Percentiles rank a stretch among this genome's conserved stretches.
These are phyloP conservation scores for Saccharum officinarum DNA, from an alignment of 176 grass and related monocot species.

Conservation along the genomic window DNA sequence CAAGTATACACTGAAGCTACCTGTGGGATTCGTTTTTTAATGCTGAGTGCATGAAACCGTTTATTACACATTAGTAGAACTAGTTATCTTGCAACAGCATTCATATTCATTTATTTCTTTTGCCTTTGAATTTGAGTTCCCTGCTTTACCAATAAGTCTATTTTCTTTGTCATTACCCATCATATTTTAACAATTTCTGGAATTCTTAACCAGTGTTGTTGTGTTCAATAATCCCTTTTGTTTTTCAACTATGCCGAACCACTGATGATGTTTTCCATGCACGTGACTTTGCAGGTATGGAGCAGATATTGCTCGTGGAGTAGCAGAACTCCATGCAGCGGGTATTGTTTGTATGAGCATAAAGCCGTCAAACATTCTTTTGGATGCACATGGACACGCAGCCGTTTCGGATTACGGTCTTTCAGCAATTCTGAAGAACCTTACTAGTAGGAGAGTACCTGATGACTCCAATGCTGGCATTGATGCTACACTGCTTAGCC, in stretches of 20 bases:
- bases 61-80: not conserved
- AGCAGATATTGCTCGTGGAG: conserved; percentile 97
- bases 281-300: conserved; percentile 72
- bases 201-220: not conserved
- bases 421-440: conserved; percentile 91
- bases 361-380: conserved; percentile 98
- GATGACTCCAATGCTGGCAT: conserved; percentile 69
- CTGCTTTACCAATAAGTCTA: not conserved
- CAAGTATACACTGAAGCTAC: not conserved
- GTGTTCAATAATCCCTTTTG: not conserved
- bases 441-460: conserved; percentile 57
- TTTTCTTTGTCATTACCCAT: conserved; percentile 12
- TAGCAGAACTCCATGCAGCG: conserved; percentile 89
- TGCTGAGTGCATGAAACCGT: conserved; percentile 11
- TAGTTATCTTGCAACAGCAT: conserved; percentile 16
- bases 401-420: conserved; percentile 96
- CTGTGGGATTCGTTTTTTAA: not conserved
- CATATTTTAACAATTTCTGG: not conserved
- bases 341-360: conserved; percentile 99
- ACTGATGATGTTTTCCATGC: not conserved
- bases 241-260: not conserved
- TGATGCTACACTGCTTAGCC: conserved; percentile 81
- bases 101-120: conserved; percentile 32
- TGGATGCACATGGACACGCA: conserved; percentile 68
- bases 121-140: not conserved